A percentile compares a stretch with the other conserved stretches of the same genome.
Conservation (phyloP, 2,329 filamentous ascomycete species). For the Capronia epimyces region DNA sequence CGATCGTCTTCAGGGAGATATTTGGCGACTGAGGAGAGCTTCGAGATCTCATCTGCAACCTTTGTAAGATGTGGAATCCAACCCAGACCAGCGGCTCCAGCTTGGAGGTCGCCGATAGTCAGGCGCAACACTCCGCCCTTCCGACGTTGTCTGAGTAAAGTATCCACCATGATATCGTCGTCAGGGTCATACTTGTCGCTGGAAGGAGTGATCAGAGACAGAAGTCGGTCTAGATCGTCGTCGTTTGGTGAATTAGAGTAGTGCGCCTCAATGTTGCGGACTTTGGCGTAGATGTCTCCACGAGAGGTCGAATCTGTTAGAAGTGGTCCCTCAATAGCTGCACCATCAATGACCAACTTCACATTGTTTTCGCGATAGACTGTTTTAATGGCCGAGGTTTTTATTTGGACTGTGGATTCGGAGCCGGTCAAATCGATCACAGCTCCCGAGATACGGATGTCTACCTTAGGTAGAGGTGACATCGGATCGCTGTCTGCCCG, state of each 20-base stretch:
- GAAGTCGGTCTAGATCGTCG: constrained; percentile 70
- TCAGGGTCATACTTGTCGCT: constrained; percentile 83
- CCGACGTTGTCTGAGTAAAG: constrained; percentile 73
- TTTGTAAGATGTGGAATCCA: constrained; percentile 63
- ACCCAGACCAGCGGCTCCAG: constrained; percentile 57
- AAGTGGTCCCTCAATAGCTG: constrained; percentile 67
- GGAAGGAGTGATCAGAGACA: constrained; percentile 84
- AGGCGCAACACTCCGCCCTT: constrained; percentile 78
- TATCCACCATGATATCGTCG: constrained; percentile 93
- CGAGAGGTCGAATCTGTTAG: constrained; percentile 38
- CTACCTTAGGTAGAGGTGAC: constrained; percentile 55
- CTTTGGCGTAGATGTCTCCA: constrained; percentile 57
- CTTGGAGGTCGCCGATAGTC: constrained; percentile 59
- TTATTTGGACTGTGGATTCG: constrained; percentile 66
- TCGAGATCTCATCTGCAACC: constrained; percentile 72
- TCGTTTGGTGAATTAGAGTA: constrained; percentile 70
- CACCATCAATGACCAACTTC: constrained; percentile 66
- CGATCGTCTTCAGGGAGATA: constrained; percentile 94
- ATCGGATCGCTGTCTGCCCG: constrained; percentile 17
- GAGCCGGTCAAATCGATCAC: constrained; percentile 71
- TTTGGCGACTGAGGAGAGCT: constrained; percentile 81
- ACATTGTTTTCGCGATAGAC: constrained; percentile 69
- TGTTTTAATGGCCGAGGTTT: constrained; percentile 76
- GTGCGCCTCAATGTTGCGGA: constrained; percentile 64
- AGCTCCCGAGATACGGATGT: constrained; percentile 70